phyloP scores from a whole-genome alignment of 208 protist species.

The Acanthamoeba rhysodes region DNA sequence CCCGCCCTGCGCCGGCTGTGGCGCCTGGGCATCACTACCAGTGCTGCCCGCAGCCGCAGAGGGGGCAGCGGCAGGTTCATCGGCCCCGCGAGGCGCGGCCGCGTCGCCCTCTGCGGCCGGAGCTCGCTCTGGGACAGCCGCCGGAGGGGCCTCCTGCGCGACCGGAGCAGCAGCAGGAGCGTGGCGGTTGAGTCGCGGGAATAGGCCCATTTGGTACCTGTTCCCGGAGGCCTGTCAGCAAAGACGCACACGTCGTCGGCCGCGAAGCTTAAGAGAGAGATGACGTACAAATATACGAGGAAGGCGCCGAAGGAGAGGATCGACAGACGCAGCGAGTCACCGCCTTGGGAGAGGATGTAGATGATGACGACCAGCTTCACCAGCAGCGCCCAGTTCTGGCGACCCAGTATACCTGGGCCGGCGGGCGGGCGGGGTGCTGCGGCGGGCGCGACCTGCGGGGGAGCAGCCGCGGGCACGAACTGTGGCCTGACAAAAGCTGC shows the following conservation, averaged over 20 bases:
- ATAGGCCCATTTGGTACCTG: slow-evolving; percentile 22
- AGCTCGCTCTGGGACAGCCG: too few relatives aligned
- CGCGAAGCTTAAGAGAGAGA: not conserved
- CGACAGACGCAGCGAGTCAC: not conserved
- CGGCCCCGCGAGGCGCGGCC: too few relatives aligned
- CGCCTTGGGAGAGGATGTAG: slow-evolving; percentile 49
- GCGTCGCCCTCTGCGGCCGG: not conserved
- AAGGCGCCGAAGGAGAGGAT: slow-evolving; percentile 5
- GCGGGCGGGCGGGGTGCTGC: not conserved
- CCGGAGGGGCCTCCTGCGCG: not conserved
- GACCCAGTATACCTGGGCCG: not conserved
- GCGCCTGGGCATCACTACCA: not conserved
- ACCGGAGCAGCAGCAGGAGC: not conserved
- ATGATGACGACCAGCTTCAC: slow-evolving; percentile 11
- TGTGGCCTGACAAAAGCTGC: not conserved
- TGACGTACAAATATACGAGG: slow-evolving; percentile 30
- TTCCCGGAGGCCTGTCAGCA: not conserved
- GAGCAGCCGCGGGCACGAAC: not conserved
- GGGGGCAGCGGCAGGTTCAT: not conserved
- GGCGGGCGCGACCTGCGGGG: not conserved
- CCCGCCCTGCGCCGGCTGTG: not conserved
- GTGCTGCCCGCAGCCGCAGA: not conserved
- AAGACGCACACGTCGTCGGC: not conserved
- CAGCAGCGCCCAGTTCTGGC: slow-evolving; percentile 54
- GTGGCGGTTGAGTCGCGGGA: not conserved